Evolutionary conservation across 176 grass and related monocot genomes (phyloP).

Genomic region (Rhynchospora pubera): DNA sequence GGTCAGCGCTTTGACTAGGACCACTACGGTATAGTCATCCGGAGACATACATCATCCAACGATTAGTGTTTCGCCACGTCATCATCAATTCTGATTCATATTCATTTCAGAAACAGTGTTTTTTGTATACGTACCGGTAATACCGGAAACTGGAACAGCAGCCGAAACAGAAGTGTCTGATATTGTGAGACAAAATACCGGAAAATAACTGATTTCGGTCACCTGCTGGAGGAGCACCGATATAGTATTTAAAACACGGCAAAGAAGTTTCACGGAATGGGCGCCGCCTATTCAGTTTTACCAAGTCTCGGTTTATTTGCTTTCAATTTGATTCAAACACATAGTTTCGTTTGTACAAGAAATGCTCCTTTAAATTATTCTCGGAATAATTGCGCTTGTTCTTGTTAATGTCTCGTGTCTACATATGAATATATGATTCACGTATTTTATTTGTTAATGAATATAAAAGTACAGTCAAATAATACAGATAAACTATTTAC

Average conservation of each 20-base stretch:
- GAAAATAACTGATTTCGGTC: too few species aligned
- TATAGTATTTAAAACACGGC: too few species aligned
- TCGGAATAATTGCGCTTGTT: background rate
- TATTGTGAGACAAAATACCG: too few species aligned
- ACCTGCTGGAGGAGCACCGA: too few species aligned
- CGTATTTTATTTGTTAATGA: background rate
- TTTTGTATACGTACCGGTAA: too few species aligned
- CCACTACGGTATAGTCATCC: background rate
- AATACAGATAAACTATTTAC: background rate
- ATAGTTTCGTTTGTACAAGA: background rate
- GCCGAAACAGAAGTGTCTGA: too few species aligned
- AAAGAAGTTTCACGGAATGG: too few species aligned
- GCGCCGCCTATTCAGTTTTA: too few species aligned
- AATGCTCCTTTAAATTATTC: background rate
- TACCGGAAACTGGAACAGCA: too few species aligned
- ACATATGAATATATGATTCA: conserved; percentile 9
- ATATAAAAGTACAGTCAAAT: background rate
- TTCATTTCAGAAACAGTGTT: too few species aligned
- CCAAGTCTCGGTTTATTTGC: too few species aligned
- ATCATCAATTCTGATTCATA: background rate
- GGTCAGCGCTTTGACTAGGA: conserved; percentile 20
- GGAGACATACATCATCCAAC: background rate
- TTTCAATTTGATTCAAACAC: background rate
- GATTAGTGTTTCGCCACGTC: background rate
- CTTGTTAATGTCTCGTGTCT: background rate